These are phyloP conservation scores for Pontederia crassipes DNA, from an alignment of 176 grass and related monocot species.

Conservation along the genomic window DNA sequence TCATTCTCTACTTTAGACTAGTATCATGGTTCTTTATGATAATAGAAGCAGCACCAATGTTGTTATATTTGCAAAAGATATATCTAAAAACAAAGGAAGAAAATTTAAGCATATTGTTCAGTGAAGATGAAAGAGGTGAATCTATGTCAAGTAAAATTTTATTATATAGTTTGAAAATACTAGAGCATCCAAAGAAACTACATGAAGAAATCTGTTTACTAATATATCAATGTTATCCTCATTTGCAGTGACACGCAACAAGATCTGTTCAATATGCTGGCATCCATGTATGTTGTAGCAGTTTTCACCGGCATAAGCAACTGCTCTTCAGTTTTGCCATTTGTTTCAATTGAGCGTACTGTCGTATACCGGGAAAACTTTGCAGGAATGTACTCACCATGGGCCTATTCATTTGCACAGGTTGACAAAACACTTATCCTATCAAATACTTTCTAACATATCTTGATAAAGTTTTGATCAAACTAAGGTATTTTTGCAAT, in stretches of 20 bases:
- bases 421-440: neutral
- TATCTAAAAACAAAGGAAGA: no score
- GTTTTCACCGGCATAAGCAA: slow-evolving; percentile 48
- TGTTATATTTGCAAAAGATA: no score
- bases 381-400: slow-evolving; percentile 80
- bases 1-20: no score
- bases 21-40: no score
- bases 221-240: slow-evolving; percentile 2
- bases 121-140: no score
- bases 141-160: no score
- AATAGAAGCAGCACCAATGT: no score
- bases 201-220: neutral
- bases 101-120: no score
- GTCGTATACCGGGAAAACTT: slow-evolving; percentile 72
- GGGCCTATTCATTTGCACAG: slow-evolving; percentile 76
- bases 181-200: neutral
- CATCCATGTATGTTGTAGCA: slow-evolving; percentile 39
- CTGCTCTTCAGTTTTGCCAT: slow-evolving; percentile 43
- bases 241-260: slow-evolving; percentile 46
- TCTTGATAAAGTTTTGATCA: slow-evolving; percentile 3
- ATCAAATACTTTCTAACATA: neutral
- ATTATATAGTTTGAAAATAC: neutral
- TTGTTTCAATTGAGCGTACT: slow-evolving; percentile 39
- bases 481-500: slow-evolving; percentile 1
- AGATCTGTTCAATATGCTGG: slow-evolving; percentile 69